Percentiles rank a stretch among this genome's conserved stretches.
phyloP scores from a whole-genome alignment of 768 basidiomycete species.

The Filobasidium floriforme region DNA sequence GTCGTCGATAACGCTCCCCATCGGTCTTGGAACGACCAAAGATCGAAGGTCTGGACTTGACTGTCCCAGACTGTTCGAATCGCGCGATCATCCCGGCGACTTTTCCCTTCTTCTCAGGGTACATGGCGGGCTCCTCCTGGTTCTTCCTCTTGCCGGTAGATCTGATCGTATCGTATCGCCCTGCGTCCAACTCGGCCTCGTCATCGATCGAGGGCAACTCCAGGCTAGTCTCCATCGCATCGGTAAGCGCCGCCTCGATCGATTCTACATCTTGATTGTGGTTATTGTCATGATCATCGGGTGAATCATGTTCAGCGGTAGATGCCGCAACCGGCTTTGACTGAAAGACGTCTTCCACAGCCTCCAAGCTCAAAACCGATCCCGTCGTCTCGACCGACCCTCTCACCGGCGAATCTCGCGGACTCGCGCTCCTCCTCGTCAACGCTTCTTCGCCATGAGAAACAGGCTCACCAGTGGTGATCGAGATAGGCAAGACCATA shows the following conservation, averaged over 20 bases:
- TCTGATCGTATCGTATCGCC: not conserved
- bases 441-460: too few relatives aligned
- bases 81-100: not conserved
- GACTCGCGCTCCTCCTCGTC: too few relatives aligned
- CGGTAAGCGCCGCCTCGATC: not conserved
- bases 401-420: too few relatives aligned
- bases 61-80: not conserved
- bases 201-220: not conserved
- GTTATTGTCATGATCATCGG: too few relatives aligned
- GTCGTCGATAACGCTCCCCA: not conserved
- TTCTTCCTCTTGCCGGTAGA: not conserved
- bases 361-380: too few relatives aligned
- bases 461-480: too few relatives aligned
- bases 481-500: not conserved
- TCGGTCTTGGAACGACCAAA: not conserved
- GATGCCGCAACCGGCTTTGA: not conserved
- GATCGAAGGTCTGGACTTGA: not conserved
- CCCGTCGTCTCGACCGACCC: too few relatives aligned
- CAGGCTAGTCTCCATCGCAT: slow-evolving; percentile 7
- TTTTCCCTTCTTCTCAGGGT: slow-evolving; percentile 4
- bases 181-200: not conserved
- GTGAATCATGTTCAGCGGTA: not conserved
- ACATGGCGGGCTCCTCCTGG: not conserved
- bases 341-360: not conserved
- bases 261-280: not conserved